Percentiles rank a stretch among this genome's conserved stretches.
phyloP scores from a whole-genome alignment of 2,329 filamentous ascomycete genomes.

The Ambrosiella xylebori region DNA sequence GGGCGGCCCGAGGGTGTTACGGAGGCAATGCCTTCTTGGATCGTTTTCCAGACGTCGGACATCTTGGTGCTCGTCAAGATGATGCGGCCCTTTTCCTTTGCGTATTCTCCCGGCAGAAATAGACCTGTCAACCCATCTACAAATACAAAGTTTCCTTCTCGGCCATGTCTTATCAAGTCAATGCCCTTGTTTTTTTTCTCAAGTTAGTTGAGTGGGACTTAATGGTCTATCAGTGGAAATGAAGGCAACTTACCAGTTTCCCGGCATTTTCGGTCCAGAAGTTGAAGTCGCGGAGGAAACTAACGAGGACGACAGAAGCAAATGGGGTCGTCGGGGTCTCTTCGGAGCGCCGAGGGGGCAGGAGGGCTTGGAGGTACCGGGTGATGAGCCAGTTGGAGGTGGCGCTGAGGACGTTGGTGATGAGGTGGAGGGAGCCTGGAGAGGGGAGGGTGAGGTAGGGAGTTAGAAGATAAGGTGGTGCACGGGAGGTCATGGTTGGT shows the following conservation, averaged over 20 bases:
- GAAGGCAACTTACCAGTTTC: constrained; percentile 35
- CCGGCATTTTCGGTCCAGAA: constrained; percentile 63
- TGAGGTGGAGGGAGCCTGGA: constrained; percentile 42
- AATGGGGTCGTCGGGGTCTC: constrained; percentile 14
- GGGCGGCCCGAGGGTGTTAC: constrained; percentile 19
- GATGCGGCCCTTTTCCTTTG: constrained; percentile 11
- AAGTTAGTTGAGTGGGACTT: neutral
- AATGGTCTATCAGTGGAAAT: neutral
- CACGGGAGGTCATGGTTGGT: constrained; percentile 27
- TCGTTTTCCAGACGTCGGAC: constrained; percentile 22
- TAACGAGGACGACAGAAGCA: constrained; percentile 53
- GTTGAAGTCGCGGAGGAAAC: constrained; percentile 59
- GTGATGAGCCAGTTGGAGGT: constrained; percentile 49
- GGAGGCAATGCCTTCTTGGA: constrained; percentile 25
- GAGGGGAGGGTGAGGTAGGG: constrained; percentile 42
- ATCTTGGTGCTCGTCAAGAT: constrained; percentile 15
- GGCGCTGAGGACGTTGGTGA: constrained; percentile 51
- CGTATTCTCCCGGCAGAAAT: constrained; percentile 21
- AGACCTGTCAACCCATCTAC: constrained; percentile 56
- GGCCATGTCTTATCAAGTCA: constrained; percentile 45
- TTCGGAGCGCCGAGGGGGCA: constrained; percentile 19
- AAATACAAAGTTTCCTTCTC: constrained; percentile 47
- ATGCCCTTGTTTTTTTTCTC: constrained; percentile 38
- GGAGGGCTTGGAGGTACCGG: constrained; percentile 32
- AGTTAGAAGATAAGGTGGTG: constrained; percentile 43